A percentile compares a stretch with the other conserved stretches of the same genome.
Conservation (phyloP, 2,329 filamentous ascomycete species). For the Penicillium sp. region DNA sequence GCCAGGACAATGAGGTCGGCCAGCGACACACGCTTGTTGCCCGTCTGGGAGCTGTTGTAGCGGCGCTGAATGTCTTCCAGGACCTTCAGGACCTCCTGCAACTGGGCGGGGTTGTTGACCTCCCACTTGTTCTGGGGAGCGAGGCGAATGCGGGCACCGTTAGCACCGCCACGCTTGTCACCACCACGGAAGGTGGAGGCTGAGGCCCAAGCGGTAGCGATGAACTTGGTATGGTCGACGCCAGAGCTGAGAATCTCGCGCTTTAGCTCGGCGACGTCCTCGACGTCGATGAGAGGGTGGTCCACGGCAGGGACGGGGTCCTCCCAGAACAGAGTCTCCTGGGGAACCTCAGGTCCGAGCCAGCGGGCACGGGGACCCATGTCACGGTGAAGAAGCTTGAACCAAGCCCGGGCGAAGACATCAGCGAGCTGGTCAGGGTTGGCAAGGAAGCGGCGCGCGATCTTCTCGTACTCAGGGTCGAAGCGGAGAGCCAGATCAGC, state of each 20-base stretch:
- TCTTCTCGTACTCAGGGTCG: conserved; percentile 73
- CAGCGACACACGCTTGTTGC: conserved; percentile 71
- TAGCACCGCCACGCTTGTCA: conserved; percentile 81
- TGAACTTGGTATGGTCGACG: conserved; percentile 60
- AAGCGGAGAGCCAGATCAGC: conserved; percentile 70
- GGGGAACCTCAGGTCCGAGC: conserved; percentile 71
- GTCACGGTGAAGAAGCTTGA: conserved; percentile 80
- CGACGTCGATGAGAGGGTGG: conserved; percentile 60
- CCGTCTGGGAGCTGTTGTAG: conserved; percentile 57
- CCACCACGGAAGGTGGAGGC: conserved; percentile 71
- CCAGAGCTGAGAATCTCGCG: conserved; percentile 64
- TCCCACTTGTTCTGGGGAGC: conserved; percentile 70
- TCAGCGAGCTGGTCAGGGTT: conserved; percentile 68
- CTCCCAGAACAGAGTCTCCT: conserved; percentile 71
- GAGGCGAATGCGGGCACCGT: conserved; percentile 74
- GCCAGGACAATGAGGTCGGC: conserved; percentile 76
- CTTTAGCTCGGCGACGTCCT: conserved; percentile 67
- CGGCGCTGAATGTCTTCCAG: conserved; percentile 65
- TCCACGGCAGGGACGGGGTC: conserved; percentile 65
- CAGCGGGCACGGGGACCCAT: conserved; percentile 71
- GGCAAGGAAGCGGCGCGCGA: conserved; percentile 67
- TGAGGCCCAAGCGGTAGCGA: conserved; percentile 67
- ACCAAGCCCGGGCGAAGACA: conserved; percentile 73
- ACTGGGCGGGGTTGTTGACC: conserved; percentile 69
- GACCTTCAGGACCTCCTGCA: conserved; percentile 60